Base-by-base conservation (phyloP, 306 rosid species). In the Fragaria ananassa region DNA sequence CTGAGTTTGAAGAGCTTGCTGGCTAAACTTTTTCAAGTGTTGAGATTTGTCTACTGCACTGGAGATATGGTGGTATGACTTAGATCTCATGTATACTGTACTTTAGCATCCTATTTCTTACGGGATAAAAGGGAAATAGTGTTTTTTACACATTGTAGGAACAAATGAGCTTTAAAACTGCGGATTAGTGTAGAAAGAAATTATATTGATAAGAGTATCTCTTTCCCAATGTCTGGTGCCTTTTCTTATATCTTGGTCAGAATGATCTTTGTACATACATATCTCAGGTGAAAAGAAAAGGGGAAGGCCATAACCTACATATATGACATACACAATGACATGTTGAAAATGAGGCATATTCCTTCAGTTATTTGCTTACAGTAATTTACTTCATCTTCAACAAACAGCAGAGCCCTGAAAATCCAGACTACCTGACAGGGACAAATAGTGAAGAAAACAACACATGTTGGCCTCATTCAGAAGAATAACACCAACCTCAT, bases 91-190 rank as follows among this genome's bases (percentile, higher is more conserved):
- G 35, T 76, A 50, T 83, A 73, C 62, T 83, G 85, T 79, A 83
- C 73, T 69, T 14, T 62, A 64, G 53, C 75, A 46, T 80, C 72
- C 77, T 61, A 64, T 72, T 42, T 29, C 14, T 57, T 12, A 45
- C 19, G 34, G 27, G 34, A 74, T 35, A 41, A 8, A 10, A 11
- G 34, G 35, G 23, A 71, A 25, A 65, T 65, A 50, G 78, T 63
- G 76, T 79, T 57, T 63, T 71, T 68, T 74, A 23, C 39, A 73
- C 15, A 87, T 51, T 75, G 60, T 74, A 64, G 81, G 77, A 81
- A 67, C 54, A 70, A 61, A 39, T 73, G 85, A 83, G 83, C 63
- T 82, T 56, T 70, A 74, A 70, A 60, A 18, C 65, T 78, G 74
- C 47, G 66, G 71, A 72, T 69, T 72, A 58, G 13, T 18, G 12